Evolutionary conservation across 441 rosid genomes (phyloP).

Genomic region (Geranium incanum): DNA sequence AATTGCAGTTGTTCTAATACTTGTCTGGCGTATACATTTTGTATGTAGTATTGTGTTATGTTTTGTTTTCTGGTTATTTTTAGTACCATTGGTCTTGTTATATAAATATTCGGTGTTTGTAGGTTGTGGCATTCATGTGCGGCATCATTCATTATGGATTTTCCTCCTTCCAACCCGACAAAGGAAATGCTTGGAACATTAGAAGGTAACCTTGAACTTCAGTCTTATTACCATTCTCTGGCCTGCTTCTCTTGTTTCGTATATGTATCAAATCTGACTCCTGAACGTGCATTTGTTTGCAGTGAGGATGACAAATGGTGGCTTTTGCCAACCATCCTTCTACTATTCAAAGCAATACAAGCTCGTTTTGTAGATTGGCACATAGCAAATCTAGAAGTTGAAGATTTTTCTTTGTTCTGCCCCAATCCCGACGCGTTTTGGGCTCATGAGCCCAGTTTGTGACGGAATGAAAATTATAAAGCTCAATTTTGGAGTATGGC

Average conservation of each 20-base stretch:
- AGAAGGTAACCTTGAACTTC: conserved; percentile 43
- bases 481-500: neutral
- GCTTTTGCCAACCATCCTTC: conserved; percentile 71
- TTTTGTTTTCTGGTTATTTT: neutral
- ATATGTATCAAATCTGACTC: neutral
- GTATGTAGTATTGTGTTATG: too few relatives aligned
- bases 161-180: conserved; percentile 38
- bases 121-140: conserved; percentile 81
- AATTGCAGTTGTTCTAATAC: too few relatives aligned
- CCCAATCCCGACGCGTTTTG: conserved; percentile 87
- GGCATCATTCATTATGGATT: conserved; percentile 53
- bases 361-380: conserved; percentile 91
- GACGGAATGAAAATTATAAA: conserved; percentile 22
- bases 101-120: conserved; percentile 27
- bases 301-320: conserved; percentile 93
- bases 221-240: neutral
- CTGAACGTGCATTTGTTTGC: conserved; percentile 20
- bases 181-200: conserved; percentile 43
- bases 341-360: conserved; percentile 62
- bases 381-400: conserved; percentile 79
- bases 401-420: conserved; percentile 70
- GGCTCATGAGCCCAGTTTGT: conserved; percentile 68
- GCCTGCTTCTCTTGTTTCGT: neutral
- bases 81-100: neutral
- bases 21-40: too few relatives aligned